phyloP scores from a whole-genome alignment of 2,329 filamentous ascomycete genomes.

The Pseudopyrenochaeta lycopersici region DNA sequence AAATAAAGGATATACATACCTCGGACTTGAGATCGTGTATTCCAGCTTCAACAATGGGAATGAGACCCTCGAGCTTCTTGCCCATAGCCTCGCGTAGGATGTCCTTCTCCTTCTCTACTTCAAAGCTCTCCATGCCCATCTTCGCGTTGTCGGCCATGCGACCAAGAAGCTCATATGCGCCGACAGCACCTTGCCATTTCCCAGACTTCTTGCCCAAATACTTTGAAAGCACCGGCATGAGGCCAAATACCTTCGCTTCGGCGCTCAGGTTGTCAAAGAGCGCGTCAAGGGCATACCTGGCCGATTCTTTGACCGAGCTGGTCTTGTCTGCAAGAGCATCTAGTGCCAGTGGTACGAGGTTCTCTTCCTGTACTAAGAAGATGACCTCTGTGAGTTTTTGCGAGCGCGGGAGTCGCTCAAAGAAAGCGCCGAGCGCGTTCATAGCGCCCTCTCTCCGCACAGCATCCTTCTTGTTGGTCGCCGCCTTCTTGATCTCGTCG shows the following conservation, averaged over 20 bases:
- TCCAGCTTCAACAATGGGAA: conserved; percentile 87
- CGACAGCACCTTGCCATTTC: conserved; percentile 97
- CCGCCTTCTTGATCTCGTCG: conserved; percentile 76
- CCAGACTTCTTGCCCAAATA: conserved; percentile 86
- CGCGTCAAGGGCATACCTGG: conserved; percentile 92
- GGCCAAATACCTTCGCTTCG: conserved; percentile 82
- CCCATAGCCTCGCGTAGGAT: conserved; percentile 91
- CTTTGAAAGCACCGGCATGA: conserved; percentile 76
- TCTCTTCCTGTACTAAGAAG: conserved; percentile 82
- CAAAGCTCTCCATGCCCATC: conserved; percentile 82
- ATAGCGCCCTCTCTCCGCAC: conserved; percentile 88
- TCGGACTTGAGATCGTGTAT: conserved; percentile 98
- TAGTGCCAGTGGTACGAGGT: conserved; percentile 75
- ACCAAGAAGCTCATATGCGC: conserved; percentile 83
- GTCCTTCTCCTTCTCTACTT: conserved; percentile 88
- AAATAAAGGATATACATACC: conserved; percentile 21
- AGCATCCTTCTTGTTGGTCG: conserved; percentile 91
- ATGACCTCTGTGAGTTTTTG: conserved; percentile 82
- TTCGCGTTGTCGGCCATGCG: conserved; percentile 96
- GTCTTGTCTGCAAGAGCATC: conserved; percentile 93
- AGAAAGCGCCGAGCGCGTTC: conserved; percentile 91
- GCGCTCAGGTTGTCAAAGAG: conserved; percentile 81
- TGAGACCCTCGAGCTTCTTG: conserved; percentile 82
- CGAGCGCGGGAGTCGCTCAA: conserved; percentile 84
- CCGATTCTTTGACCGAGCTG: conserved; percentile 85